Evolutionary conservation across 2,329 filamentous ascomycete genomes (phyloP).

Genomic region (Cryphonectria radicalis): DNA sequence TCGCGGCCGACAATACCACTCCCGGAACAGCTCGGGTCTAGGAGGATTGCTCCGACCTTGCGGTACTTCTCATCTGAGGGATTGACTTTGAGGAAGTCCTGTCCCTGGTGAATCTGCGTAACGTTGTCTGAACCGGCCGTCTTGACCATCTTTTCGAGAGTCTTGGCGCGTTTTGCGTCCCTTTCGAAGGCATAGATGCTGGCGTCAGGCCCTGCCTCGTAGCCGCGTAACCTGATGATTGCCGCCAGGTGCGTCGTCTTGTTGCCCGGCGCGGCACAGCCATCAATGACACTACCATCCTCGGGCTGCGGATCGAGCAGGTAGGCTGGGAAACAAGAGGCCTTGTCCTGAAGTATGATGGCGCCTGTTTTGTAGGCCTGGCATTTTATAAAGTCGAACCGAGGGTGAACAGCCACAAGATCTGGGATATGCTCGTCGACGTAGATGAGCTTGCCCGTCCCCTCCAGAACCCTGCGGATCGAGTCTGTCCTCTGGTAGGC

Average conservation of each 20-base stretch:
- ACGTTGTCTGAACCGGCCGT: slow-evolving; percentile 71
- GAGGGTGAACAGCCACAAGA: slow-evolving; percentile 76
- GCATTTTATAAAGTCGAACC: slow-evolving; percentile 72
- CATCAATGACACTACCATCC: slow-evolving; percentile 83
- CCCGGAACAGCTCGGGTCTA: slow-evolving; percentile 95
- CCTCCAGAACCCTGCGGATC: slow-evolving; percentile 59
- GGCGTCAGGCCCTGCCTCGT: slow-evolving; percentile 38
- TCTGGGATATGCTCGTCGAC: slow-evolving; percentile 84
- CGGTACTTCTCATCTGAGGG: slow-evolving; percentile 64
- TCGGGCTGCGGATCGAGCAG: slow-evolving; percentile 71
- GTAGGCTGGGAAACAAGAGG: slow-evolving; percentile 94
- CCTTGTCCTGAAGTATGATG: slow-evolving; percentile 94
- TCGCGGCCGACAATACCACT: slow-evolving; percentile 93
- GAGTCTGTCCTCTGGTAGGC: slow-evolving; percentile 60
- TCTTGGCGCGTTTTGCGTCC: slow-evolving; percentile 71
- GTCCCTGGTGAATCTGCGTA: slow-evolving; percentile 71
- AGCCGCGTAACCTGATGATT: slow-evolving; percentile 58
- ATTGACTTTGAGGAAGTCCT: slow-evolving; percentile 82
- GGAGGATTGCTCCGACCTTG: slow-evolving; percentile 77
- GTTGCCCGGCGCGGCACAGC: slow-evolving; percentile 93
- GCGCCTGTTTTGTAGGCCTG: slow-evolving; percentile 75
- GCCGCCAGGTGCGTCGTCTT: slow-evolving; percentile 94
- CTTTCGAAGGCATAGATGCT: slow-evolving; percentile 80
- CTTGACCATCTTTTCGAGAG: slow-evolving; percentile 81
- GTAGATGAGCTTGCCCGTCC: slow-evolving; percentile 58